Conservation (phyloP, 1,284 basidiomycete genomes). For the Apiotrichum mycotoxinovorans region DNA sequence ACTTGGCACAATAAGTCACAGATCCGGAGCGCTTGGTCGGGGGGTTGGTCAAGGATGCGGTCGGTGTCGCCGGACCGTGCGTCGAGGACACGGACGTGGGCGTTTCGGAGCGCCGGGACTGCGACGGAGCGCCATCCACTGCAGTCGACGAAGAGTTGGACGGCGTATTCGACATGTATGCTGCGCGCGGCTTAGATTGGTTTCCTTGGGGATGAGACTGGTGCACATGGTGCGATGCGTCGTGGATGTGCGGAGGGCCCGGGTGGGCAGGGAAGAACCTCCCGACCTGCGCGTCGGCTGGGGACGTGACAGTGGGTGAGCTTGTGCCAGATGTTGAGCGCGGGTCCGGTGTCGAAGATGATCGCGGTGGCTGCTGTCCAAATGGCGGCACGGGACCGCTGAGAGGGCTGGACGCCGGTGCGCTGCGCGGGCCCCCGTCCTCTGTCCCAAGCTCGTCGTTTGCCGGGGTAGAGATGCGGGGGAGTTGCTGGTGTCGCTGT, state of each 20-base stretch:
- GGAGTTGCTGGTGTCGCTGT: slow-evolving; percentile 9
- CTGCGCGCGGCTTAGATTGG: not conserved
- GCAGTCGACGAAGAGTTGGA: not conserved
- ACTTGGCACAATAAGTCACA: slow-evolving; percentile 45
- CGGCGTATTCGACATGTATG: not conserved
- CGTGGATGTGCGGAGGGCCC: not conserved
- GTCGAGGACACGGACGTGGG: slow-evolving; percentile 14
- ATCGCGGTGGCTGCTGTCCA: slow-evolving; percentile 28
- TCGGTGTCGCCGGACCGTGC: not conserved
- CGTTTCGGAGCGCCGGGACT: slow-evolving; percentile 14
- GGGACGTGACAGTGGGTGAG: slow-evolving; percentile 23
- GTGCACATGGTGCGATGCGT: slow-evolving; percentile 1
- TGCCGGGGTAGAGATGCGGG: slow-evolving; percentile 26
- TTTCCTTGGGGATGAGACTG: not conserved
- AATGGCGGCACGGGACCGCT: not conserved
- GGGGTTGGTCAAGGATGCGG: not conserved
- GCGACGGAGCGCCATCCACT: not conserved
- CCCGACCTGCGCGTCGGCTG: slow-evolving; percentile 17
- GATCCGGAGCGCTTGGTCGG: slow-evolving; percentile 18
- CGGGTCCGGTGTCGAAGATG: slow-evolving; percentile 40
- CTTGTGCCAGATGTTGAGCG: slow-evolving; percentile 17
- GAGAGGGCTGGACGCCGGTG: slow-evolving; percentile 20
- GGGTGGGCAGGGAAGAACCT: not conserved
- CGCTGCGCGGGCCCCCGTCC: slow-evolving; percentile 27
- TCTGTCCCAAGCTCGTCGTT: slow-evolving; percentile 8